These are phyloP conservation scores for Pseudonitzschia multistriata DNA, from an alignment of 108 stramenopile species.

Conservation along the genomic window DNA sequence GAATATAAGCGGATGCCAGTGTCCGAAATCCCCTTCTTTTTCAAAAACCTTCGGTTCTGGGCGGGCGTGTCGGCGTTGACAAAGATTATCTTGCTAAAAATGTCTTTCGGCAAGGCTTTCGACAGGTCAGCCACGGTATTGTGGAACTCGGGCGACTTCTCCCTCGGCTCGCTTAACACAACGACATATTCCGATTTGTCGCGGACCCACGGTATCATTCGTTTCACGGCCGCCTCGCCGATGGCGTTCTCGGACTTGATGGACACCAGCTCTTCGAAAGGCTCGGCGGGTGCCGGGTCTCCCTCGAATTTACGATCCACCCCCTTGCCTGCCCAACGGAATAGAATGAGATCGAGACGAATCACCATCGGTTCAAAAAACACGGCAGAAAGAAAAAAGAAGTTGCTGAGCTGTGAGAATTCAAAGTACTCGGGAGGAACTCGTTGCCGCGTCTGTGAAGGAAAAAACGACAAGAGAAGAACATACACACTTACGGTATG, in stretches of 20 bases:
- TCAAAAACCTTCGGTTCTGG: conserved; percentile 71
- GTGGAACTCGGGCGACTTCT: conserved; percentile 64
- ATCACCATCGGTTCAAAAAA: not conserved
- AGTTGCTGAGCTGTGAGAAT: not conserved
- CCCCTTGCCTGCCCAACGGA: conserved; percentile 32
- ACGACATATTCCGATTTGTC: conserved; percentile 53
- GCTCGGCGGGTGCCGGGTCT: conserved; percentile 69
- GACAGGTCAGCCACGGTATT: conserved; percentile 41
- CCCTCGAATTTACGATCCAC: conserved; percentile 71
- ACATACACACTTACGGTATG: conserved; percentile 41
- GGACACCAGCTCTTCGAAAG: conserved; percentile 61
- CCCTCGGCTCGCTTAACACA: conserved; percentile 70
- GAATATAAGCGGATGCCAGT: conserved; percentile 34
- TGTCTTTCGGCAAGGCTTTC: conserved; percentile 38
- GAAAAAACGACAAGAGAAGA: not conserved
- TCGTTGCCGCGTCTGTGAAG: not conserved
- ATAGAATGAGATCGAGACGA: too few species aligned
- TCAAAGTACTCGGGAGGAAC: not conserved
- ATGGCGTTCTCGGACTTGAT: conserved; percentile 50
- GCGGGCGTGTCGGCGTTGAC: conserved; percentile 81
- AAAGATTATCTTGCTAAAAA: conserved; percentile 47
- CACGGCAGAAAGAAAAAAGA: too few species aligned
- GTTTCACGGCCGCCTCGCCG: conserved; percentile 35
- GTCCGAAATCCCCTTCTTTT: conserved; percentile 48
- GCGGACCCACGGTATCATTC: conserved; percentile 63